Conservation (phyloP, 2,329 filamentous ascomycete species). For the Talaromyces sp. region DNA sequence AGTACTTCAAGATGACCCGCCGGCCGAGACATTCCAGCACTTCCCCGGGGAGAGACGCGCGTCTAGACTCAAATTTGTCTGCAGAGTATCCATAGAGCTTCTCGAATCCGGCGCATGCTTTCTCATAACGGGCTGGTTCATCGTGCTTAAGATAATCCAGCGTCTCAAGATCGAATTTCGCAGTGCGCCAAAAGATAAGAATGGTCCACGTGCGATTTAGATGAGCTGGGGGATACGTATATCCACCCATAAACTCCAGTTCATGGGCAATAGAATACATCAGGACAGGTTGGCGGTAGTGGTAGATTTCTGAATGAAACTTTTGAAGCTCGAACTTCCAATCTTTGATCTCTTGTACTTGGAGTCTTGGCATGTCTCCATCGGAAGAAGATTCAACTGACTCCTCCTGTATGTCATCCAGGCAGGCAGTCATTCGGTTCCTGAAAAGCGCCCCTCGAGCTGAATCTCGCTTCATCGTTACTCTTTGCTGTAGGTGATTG, state of each 20-base stretch:
- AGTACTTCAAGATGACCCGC: neutral
- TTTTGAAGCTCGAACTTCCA: neutral
- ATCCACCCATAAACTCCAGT: neutral
- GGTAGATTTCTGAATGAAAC: neutral
- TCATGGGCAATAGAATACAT: neutral
- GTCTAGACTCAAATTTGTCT: neutral
- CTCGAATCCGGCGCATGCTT: neutral
- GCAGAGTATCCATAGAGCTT: neutral
- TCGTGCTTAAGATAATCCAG: neutral
- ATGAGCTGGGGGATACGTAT: neutral
- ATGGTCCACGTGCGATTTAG: neutral
- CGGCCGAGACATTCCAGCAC: neutral
- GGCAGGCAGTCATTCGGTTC: neutral
- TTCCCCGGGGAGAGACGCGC: slow-evolving; percentile 3
- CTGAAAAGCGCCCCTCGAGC: neutral
- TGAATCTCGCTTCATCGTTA: neutral
- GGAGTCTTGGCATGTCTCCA: neutral
- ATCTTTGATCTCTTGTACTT: neutral
- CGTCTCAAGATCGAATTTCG: neutral
- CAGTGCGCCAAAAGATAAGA: neutral
- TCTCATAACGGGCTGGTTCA: neutral
- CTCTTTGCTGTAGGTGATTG: neutral
- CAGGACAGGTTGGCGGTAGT: neutral
- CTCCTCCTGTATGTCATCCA: neutral
- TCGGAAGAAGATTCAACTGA: neutral